Evolutionary conservation across 495 filamentous ascomycete species (phyloP).

Genomic region (Hypoxylon perforatum): DNA sequence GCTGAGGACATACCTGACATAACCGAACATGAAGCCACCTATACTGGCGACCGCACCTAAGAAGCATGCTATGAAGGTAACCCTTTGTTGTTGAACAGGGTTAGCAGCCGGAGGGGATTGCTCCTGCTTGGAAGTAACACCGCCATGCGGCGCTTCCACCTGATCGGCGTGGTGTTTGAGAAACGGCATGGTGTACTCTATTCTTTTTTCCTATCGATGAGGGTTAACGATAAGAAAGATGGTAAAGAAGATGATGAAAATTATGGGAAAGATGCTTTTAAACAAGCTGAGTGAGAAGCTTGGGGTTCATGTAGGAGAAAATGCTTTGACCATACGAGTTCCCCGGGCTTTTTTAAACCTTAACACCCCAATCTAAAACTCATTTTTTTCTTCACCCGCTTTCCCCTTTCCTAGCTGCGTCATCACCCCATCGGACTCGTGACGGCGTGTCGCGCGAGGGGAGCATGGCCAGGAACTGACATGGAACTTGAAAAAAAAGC

Average conservation of each 20-base stretch:
- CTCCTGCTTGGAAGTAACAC: conserved; percentile 30
- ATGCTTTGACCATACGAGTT: conserved; percentile 9
- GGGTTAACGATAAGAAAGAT: conserved; percentile 5
- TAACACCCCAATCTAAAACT: conserved; percentile 11
- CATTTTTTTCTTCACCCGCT: background rate
- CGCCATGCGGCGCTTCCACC: conserved; percentile 26
- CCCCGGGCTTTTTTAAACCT: conserved; percentile 27
- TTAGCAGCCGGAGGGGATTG: conserved; percentile 12
- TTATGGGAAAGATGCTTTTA: too few species aligned
- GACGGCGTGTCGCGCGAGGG: conserved; percentile 39
- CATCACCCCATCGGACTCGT: conserved; percentile 40
- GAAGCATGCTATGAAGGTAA: conserved; percentile 53
- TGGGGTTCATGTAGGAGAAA: conserved; percentile 11
- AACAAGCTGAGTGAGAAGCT: conserved; percentile 22
- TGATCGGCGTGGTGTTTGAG: conserved; percentile 34
- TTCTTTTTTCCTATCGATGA: conserved; percentile 1
- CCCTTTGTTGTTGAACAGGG: conserved; percentile 28
- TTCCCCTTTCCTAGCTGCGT: conserved; percentile 6
- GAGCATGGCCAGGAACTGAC: conserved; percentile 1
- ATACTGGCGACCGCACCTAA: conserved; percentile 67
- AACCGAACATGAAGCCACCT: conserved; percentile 85
- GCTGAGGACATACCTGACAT: conserved; percentile 65
- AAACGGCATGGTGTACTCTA: conserved; percentile 22
- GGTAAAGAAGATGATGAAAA: conserved; percentile 5
- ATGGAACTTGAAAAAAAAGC: too few species aligned